Evolutionary conservation across 2,329 filamentous ascomycete genomes (phyloP).

Genomic region (Emmonsiellopsis sp.): DNA sequence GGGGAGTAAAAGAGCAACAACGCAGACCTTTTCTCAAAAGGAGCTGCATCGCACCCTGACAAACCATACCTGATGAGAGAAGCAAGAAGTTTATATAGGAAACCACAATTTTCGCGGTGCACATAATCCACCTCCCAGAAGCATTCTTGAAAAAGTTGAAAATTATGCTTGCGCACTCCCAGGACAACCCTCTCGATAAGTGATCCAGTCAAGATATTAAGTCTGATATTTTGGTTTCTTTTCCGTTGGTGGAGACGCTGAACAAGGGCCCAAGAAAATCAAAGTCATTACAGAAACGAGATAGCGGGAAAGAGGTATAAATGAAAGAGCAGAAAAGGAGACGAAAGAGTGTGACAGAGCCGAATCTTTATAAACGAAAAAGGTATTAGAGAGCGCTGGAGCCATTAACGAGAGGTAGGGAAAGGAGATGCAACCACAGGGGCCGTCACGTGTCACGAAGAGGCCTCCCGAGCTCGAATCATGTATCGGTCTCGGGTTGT

Average conservation of each 20-base stretch:
- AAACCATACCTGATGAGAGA: slow-evolving; percentile 3
- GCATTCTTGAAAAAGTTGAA: neutral
- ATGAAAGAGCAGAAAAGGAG: slow-evolving; percentile 9
- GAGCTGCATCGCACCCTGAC: slow-evolving; percentile 9
- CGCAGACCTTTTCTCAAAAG: slow-evolving; percentile 15
- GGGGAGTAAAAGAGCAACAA: slow-evolving; percentile 8
- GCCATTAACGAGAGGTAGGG: slow-evolving; percentile 6
- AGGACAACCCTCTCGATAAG: neutral
- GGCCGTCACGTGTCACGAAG: neutral
- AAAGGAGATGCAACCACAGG: neutral
- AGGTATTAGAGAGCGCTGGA: slow-evolving; percentile 13
- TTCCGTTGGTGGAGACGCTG: slow-evolving; percentile 3
- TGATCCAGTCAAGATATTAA: slow-evolving; percentile 12
- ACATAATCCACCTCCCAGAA: neutral
- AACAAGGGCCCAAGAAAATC: slow-evolving; percentile 3
- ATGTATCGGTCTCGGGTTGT: neutral
- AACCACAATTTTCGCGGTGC: neutral
- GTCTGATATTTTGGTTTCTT: slow-evolving; percentile 17
- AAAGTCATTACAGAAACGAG: slow-evolving; percentile 9
- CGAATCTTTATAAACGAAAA: slow-evolving; percentile 15
- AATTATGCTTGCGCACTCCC: neutral
- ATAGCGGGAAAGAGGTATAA: slow-evolving; percentile 1
- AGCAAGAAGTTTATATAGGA: slow-evolving; percentile 7
- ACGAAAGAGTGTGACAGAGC: slow-evolving; percentile 25
- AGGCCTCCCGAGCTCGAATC: neutral